Conservation (phyloP, 352 stramenopile species). For the Plasmopara halstedii region DNA sequence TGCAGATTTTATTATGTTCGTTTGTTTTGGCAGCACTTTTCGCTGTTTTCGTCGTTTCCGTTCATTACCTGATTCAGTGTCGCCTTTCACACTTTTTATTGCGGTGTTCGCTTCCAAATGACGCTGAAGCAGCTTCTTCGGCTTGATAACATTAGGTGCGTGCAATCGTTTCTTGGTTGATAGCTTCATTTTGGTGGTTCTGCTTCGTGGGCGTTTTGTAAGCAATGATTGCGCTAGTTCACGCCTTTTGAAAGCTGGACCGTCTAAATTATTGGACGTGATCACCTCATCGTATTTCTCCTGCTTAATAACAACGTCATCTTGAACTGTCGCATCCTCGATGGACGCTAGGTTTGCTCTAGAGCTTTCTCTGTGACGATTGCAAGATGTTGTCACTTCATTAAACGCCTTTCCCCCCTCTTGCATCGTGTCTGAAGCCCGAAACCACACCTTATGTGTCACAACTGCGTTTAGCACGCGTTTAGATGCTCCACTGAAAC, state of each 20-base stretch:
- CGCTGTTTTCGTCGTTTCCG: slow-evolving; percentile 9
- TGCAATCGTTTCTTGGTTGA: no score
- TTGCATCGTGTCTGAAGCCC: slow-evolving; percentile 1
- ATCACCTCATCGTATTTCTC: slow-evolving; percentile 8
- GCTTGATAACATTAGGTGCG: no score
- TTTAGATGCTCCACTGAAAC: slow-evolving; percentile 45
- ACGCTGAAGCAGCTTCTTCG: no score
- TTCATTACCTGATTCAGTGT: slow-evolving; percentile 23
- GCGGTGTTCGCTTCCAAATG: no score
- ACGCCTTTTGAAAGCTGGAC: slow-evolving; percentile 4
- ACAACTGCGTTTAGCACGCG: slow-evolving; percentile 45
- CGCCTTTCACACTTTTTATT: slow-evolving; percentile 16
- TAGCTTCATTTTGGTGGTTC: slow-evolving; percentile 21
- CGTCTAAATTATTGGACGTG: slow-evolving; percentile 4
- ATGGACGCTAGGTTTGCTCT: background rate
- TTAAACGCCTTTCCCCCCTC: background rate
- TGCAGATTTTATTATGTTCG: slow-evolving; percentile 14
- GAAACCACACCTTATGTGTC: slow-evolving; percentile 43
- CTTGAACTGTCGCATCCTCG: no score
- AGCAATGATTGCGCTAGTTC: slow-evolving; percentile 8
- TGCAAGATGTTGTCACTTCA: background rate
- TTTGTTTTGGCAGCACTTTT: slow-evolving; percentile 3
- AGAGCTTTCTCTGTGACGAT: background rate
- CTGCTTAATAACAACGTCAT: slow-evolving; percentile 14
- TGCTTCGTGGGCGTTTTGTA: slow-evolving; percentile 12